Conservation (phyloP, 345 rosid species). For the Acer campestre region DNA sequence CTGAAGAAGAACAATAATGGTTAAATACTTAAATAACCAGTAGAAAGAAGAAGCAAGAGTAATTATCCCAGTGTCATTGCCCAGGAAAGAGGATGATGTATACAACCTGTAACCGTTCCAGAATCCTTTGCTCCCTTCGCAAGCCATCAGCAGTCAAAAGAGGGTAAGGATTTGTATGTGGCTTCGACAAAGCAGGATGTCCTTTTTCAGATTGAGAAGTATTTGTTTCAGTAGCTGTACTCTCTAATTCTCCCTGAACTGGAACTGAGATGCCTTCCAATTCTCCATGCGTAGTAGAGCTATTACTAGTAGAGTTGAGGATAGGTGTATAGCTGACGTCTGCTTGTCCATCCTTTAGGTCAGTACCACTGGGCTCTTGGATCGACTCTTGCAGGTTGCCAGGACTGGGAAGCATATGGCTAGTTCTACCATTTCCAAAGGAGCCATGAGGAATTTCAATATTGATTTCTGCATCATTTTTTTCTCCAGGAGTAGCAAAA, state of each 20-base stretch:
- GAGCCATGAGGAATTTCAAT: conserved; percentile 40
- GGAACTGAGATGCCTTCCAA: too few relatives aligned
- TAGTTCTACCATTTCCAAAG: conserved; percentile 31
- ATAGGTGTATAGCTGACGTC: neutral
- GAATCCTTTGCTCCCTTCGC: conserved; percentile 81
- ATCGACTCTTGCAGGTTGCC: conserved; percentile 40
- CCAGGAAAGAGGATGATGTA: conserved; percentile 14
- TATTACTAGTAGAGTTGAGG: too few relatives aligned
- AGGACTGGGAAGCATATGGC: conserved; percentile 31
- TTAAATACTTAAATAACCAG: neutral
- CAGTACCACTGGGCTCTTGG: conserved; percentile 33
- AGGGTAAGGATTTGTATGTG: conserved; percentile 30
- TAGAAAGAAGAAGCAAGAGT: conserved; percentile 11
- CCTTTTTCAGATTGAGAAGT: too few relatives aligned
- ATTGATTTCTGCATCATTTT: conserved; percentile 36
- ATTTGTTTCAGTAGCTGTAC: too few relatives aligned
- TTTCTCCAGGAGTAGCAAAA: conserved; percentile 39
- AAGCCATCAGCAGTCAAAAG: conserved; percentile 61
- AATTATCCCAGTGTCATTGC: conserved; percentile 15
- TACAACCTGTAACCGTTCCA: conserved; percentile 69
- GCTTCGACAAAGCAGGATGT: too few relatives aligned
- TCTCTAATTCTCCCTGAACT: too few relatives aligned
- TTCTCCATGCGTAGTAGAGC: too few relatives aligned
- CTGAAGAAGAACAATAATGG: conserved; percentile 41
- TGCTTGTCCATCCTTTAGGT: neutral